A percentile compares a stretch with the other conserved stretches of the same genome.
These are phyloP conservation scores for Myxozyma monticola DNA, from an alignment of 805 yeast species.

Conservation along the genomic window DNA sequence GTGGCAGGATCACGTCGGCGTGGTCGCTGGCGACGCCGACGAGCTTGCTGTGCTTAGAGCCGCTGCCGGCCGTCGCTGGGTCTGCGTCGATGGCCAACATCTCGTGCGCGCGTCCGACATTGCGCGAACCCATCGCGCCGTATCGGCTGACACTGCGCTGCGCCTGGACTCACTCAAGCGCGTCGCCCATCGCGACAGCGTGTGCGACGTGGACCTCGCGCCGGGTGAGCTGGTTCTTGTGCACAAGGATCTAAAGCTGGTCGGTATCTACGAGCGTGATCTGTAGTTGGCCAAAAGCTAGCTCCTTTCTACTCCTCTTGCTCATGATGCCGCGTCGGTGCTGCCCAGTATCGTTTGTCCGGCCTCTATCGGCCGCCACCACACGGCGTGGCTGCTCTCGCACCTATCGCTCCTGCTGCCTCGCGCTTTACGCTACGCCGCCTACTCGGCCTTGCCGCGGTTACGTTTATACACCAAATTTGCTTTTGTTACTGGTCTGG, in stretches of 20 bases:
- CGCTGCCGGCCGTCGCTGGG: conserved; percentile 30
- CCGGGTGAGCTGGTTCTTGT: conserved; percentile 22
- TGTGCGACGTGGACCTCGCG: neutral
- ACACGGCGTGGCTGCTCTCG: no score
- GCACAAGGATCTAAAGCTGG: conserved; percentile 9
- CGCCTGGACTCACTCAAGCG: conserved; percentile 11
- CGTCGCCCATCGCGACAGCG: conserved; percentile 10
- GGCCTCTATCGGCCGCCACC: no score
- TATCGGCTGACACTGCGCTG: conserved; percentile 7
- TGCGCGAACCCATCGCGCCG: neutral
- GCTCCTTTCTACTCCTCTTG: no score
- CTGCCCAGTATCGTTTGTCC: no score
- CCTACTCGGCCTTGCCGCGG: no score
- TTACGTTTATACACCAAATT: no score
- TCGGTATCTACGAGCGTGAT: conserved; percentile 21
- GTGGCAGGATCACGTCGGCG: conserved; percentile 25
- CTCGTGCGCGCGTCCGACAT: conserved; percentile 16
- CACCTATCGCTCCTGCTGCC: no score
- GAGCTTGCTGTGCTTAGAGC: conserved; percentile 27
- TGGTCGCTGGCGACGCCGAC: conserved; percentile 24
- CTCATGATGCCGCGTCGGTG: no score
- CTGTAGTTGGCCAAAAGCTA: no score
- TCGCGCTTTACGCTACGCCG: no score
- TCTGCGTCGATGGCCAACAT: conserved; percentile 19
- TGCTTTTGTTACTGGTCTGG: no score